Percentiles rank a stretch among this genome's conserved stretches.
Conservation (phyloP, 768 basidiomycete species). For the Suillus sp. region DNA sequence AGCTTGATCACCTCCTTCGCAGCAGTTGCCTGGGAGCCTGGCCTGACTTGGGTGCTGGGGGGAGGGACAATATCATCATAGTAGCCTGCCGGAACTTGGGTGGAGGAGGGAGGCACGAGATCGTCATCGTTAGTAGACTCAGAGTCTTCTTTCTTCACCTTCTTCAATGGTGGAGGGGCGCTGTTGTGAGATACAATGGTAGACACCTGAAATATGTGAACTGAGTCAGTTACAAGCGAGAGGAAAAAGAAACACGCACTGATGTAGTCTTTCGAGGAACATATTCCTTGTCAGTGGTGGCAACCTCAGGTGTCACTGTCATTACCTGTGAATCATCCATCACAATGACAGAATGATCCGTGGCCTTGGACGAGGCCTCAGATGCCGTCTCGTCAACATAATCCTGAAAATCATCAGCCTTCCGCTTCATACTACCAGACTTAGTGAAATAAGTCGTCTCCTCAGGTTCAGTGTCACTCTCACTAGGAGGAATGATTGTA, state of each 20-base stretch:
- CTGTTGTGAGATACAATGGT: background rate
- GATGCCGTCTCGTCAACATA: background rate
- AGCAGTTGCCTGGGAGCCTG: background rate
- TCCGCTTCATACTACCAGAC: constrained; percentile 6
- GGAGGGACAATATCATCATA: background rate
- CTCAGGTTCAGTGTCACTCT: background rate
- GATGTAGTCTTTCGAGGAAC: background rate
- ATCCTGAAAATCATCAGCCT: background rate
- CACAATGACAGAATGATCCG: background rate
- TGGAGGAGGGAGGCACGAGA: background rate
- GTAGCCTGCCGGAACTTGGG: background rate
- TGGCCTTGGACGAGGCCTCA: background rate
- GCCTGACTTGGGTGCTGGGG: background rate
- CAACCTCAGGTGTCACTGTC: no score
- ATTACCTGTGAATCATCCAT: background rate
- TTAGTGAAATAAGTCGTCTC: background rate
- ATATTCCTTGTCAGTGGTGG: background rate
- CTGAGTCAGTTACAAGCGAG: background rate
- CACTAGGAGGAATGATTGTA: background rate
- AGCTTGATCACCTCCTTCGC: background rate
- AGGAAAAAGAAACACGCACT: background rate
- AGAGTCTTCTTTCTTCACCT: background rate
- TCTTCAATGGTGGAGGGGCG: background rate
- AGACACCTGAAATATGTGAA: background rate
- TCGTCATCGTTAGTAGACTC: background rate